Evolutionary conservation across 371 early-diverging fungal genomes (phyloP), one percentile per base, ranked within the genome.

Genomic region (Ordospora colligata): DNA sequence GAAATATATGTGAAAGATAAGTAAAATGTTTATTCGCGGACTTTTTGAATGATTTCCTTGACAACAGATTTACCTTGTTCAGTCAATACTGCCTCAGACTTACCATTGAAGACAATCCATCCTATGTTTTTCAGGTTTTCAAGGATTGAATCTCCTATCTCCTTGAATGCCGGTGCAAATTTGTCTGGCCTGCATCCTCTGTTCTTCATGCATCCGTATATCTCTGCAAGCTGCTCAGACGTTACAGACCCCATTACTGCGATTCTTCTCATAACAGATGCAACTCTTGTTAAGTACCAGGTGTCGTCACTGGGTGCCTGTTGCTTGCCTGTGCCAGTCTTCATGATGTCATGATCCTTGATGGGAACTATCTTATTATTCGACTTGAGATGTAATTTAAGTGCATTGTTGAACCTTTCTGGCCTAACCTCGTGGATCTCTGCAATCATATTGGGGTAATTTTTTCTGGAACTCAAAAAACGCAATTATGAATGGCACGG

Each of bases 271-370:
- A 83, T 40, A 42, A 84, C 68, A 23, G 83, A 79, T 6, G 84
- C 84, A 49, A 75, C 74, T 76, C 84, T 75, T 4, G 73, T 68
- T 32, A 77, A 74, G 52, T 79, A 84, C 84, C 84, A 84, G 53
- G 82, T 68, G 22, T 62, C 62, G n/a, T 73, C 58, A n/a, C 46
- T 50, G n/a, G 84, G 84, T 21, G 81, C 58, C n/a, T 68, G 49
- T 54, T 84, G 72, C 72, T 63, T 82, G 68, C 84, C 84, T 63
- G 54, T 63, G 14, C 81, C 69, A 8, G 84, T 82, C 64, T 84
- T 84, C 67, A 84, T 81, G 25, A 82, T 66, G 45, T 80, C 84
- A 46, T 47, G 54, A 11, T 84, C 72, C 52, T 64, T 54, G 37
- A 81, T 79, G 25, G 65, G 50, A 21, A 58, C 67, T 43, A 84